Evolutionary conservation across 2,329 filamentous ascomycete genomes (phyloP).

Genomic region (Claviceps citrina): DNA sequence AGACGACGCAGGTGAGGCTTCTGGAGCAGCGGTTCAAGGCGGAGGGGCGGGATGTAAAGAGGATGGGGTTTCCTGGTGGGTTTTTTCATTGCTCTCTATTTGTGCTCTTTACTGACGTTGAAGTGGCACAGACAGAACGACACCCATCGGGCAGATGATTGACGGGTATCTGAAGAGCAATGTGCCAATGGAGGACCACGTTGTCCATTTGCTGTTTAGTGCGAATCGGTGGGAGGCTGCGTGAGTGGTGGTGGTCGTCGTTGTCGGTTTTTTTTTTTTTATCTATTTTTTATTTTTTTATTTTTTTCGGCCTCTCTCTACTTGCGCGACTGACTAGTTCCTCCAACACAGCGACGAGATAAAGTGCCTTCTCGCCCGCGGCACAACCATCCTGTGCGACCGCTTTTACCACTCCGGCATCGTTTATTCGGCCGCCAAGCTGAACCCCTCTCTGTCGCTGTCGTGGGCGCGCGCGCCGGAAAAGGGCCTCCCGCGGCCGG

Average conservation of each 20-base stretch:
- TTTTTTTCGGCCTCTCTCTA: not conserved
- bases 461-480: constrained; percentile 76
- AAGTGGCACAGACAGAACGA: constrained; percentile 77
- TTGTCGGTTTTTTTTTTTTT: not conserved
- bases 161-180: constrained; percentile 63
- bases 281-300: not conserved
- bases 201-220: constrained; percentile 78
- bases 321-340: not conserved
- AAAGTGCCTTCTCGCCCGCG: constrained; percentile 38
- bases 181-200: constrained; percentile 66
- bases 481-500: constrained; percentile 71
- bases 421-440: constrained; percentile 83
- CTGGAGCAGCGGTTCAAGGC: constrained; percentile 41
- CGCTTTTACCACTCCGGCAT: constrained; percentile 92
- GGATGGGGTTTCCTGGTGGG: constrained; percentile 43
- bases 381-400: constrained; percentile 70
- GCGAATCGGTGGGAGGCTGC: constrained; percentile 77
- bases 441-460: constrained; percentile 52
- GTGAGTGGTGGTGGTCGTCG: constrained; percentile 21
- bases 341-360: constrained; percentile 30
- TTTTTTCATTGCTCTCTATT: constrained; percentile 6
- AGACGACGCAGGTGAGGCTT: constrained; percentile 73
- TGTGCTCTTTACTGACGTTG: not conserved
- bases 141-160: constrained; percentile 76
- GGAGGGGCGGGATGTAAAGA: constrained; percentile 32